These are phyloP conservation scores for Phialemoniopsis sp. DNA, from an alignment of 2,329 filamentous ascomycete species.

Conservation along the genomic window DNA sequence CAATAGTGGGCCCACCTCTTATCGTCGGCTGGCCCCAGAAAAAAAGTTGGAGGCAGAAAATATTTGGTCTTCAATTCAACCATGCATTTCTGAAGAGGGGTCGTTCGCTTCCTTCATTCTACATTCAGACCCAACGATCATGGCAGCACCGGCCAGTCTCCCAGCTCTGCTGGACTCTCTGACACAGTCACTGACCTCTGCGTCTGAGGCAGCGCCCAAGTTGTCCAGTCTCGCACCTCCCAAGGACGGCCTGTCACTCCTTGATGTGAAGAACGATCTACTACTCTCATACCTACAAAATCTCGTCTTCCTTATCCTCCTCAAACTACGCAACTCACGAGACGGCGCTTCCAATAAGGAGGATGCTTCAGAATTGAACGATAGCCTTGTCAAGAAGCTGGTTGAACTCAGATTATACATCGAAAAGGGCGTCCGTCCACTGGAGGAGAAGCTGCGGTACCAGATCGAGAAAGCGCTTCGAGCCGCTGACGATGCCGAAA, in stretches of 20 bases:
- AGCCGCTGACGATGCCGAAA: conserved; percentile 72
- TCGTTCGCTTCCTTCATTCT: no score
- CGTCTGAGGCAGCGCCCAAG: conserved; percentile 63
- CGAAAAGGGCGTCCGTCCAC: conserved; percentile 84
- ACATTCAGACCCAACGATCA: conserved; percentile 7
- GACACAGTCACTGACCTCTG: conserved; percentile 55
- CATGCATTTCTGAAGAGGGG: no score
- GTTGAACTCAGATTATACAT: conserved; percentile 87
- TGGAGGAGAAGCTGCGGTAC: conserved; percentile 89
- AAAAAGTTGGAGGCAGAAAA: no score
- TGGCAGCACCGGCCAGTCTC: conserved; percentile 21
- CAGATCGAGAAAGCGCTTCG: conserved; percentile 94
- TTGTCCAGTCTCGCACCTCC: conserved; percentile 64
- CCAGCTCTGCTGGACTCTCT: conserved; percentile 51
- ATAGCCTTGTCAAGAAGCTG: conserved; percentile 78
- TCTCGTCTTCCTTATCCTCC: conserved; percentile 78
- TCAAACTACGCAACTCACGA: conserved; percentile 65
- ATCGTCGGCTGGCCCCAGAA: no score
- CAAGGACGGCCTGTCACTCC: conserved; percentile 83
- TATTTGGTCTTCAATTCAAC: no score
- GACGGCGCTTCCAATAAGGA: conserved; percentile 21
- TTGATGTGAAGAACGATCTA: conserved; percentile 96
- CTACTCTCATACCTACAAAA: conserved; percentile 95
- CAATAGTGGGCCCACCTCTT: no score
- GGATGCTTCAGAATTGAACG: conserved; percentile 41